A percentile compares a stretch with the other conserved stretches of the same genome.
phyloP scores from a whole-genome alignment of 106 monocot genomes.

The Dioscorea dumetorum region DNA sequence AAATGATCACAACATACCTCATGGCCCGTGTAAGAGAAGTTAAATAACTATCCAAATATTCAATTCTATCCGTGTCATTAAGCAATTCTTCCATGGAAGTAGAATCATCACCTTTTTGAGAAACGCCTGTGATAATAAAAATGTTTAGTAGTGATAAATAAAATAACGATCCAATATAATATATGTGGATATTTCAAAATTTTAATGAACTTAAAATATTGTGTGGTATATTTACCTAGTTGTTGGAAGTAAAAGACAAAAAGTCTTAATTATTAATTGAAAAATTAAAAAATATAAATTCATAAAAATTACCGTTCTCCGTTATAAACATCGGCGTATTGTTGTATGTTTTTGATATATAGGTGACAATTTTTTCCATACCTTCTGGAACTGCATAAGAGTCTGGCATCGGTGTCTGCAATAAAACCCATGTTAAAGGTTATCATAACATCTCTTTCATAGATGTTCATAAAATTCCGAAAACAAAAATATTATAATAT shows the following conservation, averaged over 20 bases:
- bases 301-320: constrained; percentile 35
- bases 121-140: constrained; percentile 14
- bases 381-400: constrained; percentile 40
- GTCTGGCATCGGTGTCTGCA: constrained; percentile 26
- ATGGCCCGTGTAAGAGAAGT: constrained; percentile 7
- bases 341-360: constrained; percentile 44
- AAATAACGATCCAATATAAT: not conserved
- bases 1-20: too few species aligned
- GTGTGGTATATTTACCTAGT: not conserved
- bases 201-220: not conserved
- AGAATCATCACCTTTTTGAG: constrained; percentile 17
- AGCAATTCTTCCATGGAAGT: constrained; percentile 18
- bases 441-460: too few species aligned
- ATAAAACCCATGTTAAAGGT: not conserved
- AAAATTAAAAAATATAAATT: not conserved
- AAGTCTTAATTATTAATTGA: not conserved
- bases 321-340: constrained; percentile 56
- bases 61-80: constrained; percentile 34
- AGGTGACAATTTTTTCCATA: constrained; percentile 42
- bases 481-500: too few species aligned
- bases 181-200: not conserved
- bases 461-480: too few species aligned
- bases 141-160: not conserved
- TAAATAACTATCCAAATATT: constrained; percentile 26
- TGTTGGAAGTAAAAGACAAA: not conserved